Percentiles rank a stretch among this genome's conserved stretches.
Conservation (phyloP, 768 basidiomycete species). For the Cystobasidium onofrii region DNA sequence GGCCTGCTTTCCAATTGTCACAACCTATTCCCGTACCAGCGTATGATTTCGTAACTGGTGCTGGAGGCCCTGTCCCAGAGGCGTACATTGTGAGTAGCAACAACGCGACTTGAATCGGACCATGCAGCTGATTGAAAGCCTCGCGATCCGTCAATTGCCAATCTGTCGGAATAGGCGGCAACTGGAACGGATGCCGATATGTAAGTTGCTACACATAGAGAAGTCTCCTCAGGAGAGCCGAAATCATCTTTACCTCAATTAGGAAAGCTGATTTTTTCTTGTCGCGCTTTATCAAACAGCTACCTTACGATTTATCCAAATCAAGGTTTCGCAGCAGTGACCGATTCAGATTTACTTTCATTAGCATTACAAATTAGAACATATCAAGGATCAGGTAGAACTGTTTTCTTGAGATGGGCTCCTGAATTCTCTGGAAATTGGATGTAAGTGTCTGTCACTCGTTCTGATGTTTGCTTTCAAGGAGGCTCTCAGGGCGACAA, state of each 20-base stretch:
- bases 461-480: no score
- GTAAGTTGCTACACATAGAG: background rate
- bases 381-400: slow-evolving; percentile 32
- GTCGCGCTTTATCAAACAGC: background rate
- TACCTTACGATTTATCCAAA: slow-evolving; percentile 43
- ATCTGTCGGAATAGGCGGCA: background rate
- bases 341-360: slow-evolving; percentile 37
- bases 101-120: no score
- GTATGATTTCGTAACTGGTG: slow-evolving; percentile 31
- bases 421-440: slow-evolving; percentile 43
- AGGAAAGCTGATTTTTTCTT: background rate
- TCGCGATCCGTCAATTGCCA: no score
- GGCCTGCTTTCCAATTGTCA: slow-evolving; percentile 28
- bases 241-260: no score
- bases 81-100: slow-evolving; percentile 15
- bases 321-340: slow-evolving; percentile 37
- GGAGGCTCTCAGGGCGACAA: no score
- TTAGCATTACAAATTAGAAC: slow-evolving; percentile 39
- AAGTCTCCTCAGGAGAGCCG: no score
- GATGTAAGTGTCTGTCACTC: slow-evolving; percentile 8
- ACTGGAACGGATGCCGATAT: slow-evolving; percentile 28
- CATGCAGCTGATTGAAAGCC: no score
- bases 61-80: slow-evolving; percentile 16
- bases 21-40: slow-evolving; percentile 34
- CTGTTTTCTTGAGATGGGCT: slow-evolving; percentile 42